Percentiles rank a stretch among this genome's conserved stretches.
phyloP scores from a whole-genome alignment of 129 eudicot genomes.

The Saposhnikovia divaricata region DNA sequence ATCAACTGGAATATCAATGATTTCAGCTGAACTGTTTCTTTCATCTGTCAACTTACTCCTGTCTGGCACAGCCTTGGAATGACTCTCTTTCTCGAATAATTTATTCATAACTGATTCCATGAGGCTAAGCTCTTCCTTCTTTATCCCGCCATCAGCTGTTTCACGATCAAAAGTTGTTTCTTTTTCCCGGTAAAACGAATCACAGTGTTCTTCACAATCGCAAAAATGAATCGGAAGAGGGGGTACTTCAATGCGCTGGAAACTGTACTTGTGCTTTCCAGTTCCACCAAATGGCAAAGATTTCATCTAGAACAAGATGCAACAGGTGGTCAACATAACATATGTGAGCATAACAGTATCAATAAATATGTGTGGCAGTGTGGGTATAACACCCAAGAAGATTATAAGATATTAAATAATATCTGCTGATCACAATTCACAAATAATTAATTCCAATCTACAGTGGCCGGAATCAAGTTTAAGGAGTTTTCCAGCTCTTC shows the following conservation, averaged over 20 bases:
- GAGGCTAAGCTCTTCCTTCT: conserved; percentile 51
- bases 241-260: conserved; percentile 74
- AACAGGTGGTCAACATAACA: not conserved
- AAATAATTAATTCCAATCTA: not conserved
- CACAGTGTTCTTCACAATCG: conserved; percentile 79
- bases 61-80: conserved; percentile 14
- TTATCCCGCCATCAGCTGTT: conserved; percentile 36
- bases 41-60: conserved; percentile 15
- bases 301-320: conserved; percentile 46
- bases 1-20: conserved; percentile 21
- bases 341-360: conserved; percentile 8
- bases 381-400: not conserved
- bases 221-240: conserved; percentile 71
- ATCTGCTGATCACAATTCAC: not conserved
- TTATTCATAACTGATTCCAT: conserved; percentile 71
- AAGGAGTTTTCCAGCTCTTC: not conserved
- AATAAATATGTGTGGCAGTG: not conserved
- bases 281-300: conserved; percentile 65
- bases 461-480: not conserved
- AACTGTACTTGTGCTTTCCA: conserved; percentile 97
- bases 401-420: not conserved
- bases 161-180: conserved; percentile 25
- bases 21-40: not conserved
- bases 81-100: conserved; percentile 40
- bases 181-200: conserved; percentile 18